Evolutionary conservation across 345 rosid genomes (phyloP), one percentile per base, ranked within the genome.

Genomic region (Erysimum cheiranthoides): DNA sequence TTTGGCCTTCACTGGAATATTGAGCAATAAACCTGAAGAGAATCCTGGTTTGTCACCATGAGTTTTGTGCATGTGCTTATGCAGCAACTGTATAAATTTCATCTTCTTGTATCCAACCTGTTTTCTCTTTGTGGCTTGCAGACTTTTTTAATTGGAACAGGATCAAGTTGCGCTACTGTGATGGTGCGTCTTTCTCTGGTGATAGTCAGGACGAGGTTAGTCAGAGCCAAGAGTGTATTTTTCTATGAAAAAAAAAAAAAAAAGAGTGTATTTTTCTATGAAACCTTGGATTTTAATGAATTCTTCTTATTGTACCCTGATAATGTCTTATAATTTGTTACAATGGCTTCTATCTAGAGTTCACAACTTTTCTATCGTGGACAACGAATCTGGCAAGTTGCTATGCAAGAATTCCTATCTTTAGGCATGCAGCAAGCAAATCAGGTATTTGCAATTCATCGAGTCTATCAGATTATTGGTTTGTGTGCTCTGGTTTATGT

Each of bases 101-200:
- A 51, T 3, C 3, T 16, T 10, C 0, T 4, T 45, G 43, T 71
- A 10, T 21, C 2, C 14, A 46, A 17, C 66, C 8, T 73, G 17
- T 38, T 25, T 10, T 6, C 5, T 56, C 5, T 50, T 61, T 61
- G 61, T 17, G 75, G 56, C 54, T 66, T 81, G 81, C 80, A 95
- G 98, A 92, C 84, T 95, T 92, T 83, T 92, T 81, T 83, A 92
- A 90, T 68, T 95, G 97, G 99, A 95, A 95, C 65, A 88, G 97
- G 80, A 85, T 92, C 52, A 92, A 84, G 85, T 42, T 95, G 36
- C 90, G 98, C 0, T 94, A 94, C 73, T 94, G 98, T 4, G 97
- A 94, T 73, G 97, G 98, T 42, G 98, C 97, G n/a, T 94, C 98
- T n/a, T 94, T 94, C 67, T 68, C 74, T 57, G 98, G 98, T 5